Evolutionary conservation across 2,329 filamentous ascomycete species (phyloP).

Genomic region (Cercospora sp.): DNA sequence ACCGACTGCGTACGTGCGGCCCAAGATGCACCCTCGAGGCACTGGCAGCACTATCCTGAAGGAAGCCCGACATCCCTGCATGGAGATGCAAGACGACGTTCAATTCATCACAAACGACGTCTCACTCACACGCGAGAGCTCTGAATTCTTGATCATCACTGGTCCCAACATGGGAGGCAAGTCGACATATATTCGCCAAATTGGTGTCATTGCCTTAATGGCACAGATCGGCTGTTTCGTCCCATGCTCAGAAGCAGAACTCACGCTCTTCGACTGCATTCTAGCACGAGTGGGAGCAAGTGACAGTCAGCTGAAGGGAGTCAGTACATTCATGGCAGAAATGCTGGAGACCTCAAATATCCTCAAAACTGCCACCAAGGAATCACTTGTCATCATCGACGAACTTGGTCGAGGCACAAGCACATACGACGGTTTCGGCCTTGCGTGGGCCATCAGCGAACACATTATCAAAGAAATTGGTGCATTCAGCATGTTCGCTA

Average conservation of each 20-base stretch:
- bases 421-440: constrained; percentile 95
- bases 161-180: constrained; percentile 99
- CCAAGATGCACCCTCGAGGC: constrained; percentile 85
- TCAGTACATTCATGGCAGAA: constrained; percentile 99
- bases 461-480: constrained; percentile 95
- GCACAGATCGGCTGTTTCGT: constrained; percentile 97
- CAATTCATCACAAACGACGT: constrained; percentile 99
- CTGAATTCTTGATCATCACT: constrained; percentile 93
- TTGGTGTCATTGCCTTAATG: constrained; percentile 95
- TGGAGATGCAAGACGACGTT: constrained; percentile 98
- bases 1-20: constrained; percentile 85
- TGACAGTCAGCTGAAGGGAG: constrained; percentile 95
- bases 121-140: constrained; percentile 71
- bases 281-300: constrained; percentile 93
- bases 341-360: constrained; percentile 99
- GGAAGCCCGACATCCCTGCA: constrained; percentile 92
- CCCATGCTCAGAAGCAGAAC: constrained; percentile 82
- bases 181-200: constrained; percentile 96
- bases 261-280: constrained; percentile 96
- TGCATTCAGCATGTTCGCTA: constrained; percentile 92
- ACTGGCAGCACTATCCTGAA: constrained; percentile 85
- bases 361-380: constrained; percentile 90
- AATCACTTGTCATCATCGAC: constrained; percentile 97
- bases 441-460: constrained; percentile 99
- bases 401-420: constrained; percentile 95